Base-by-base conservation (phyloP, 2,329 filamentous ascomycete genomes). In the Coniella lustricola region DNA sequence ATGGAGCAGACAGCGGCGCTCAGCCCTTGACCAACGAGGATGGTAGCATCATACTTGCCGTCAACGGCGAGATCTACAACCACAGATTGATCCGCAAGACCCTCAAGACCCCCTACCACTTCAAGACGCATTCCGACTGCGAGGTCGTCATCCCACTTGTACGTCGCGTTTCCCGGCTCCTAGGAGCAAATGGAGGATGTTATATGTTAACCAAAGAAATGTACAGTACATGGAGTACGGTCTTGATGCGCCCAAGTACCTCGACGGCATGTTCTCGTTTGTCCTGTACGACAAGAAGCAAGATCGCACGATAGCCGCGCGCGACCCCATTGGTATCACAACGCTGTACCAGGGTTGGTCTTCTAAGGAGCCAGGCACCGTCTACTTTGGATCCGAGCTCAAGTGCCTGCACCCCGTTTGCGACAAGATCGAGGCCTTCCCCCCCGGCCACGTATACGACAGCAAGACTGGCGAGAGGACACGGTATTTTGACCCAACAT, bases 41-140 rank as follows among this genome's bases (percentile, higher is more conserved):
- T 67, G 85, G 83, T 57, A 85, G 77, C 60, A 84, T 98, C 61
- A 84, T 91, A 56, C 82, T 98, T 53, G 91, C 93, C 56, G 93
- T 97, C 81, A 98, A 98, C 70, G 93, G 93, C 71, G 93, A 98
- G 69, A 98, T 98, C 67, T 98, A 98, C 79, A 98, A 98, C 82
- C 93, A 98, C 74, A 87, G 91, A 65, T 81, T 95, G 62, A 77
- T 98, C 63, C 85, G 93, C 65, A 97, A 96, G 73, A 75, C 76
- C 60, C 75, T 96, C 61, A 88, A 88, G 71, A 81, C 75, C 52
- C 79, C 83, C 33, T 96, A 96, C 71, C 84, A 90, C 69, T 98
- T 97, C 83, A 96, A 96, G 83, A 98, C 93, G 57, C 86, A 93
- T 64, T 97, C 91, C 33, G 93, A 98, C 65, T 98, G 93, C 71